Evolutionary conservation across 1,284 basidiomycete species (phyloP), one percentile per base, ranked within the genome.

Genomic region (Marasmius oreades): DNA sequence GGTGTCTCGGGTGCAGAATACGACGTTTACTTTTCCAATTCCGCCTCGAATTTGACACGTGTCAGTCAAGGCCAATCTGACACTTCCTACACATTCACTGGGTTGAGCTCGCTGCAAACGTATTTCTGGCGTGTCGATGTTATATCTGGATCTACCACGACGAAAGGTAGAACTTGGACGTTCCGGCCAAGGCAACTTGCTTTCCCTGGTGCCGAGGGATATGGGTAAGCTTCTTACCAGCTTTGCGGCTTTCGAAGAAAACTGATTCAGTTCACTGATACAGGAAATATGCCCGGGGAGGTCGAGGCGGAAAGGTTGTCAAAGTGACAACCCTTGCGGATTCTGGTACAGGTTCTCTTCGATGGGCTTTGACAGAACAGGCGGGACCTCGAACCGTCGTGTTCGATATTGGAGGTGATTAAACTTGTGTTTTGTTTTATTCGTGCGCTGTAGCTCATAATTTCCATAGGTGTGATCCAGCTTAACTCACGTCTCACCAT

Each of bases 121-220:
- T 55, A 55, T 47, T 48, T 22, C 44, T 57, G 55, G 55, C 20
- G 55, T n/a, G 55, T 57, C 12, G 55, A 57, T 39, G 43, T 52
- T 24, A 37, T 31, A 7, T 22, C 26, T 37, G 48, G 31, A n/a
- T 36, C 37, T 10, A 14, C 37, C 14, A 39, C 45, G 16, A 37
- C 52, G 26, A n/a, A 23, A 5, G 55, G 55, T 8, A 24, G 55
- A 14, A 33, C 39, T 5, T 57, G 55, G 55, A 24, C 14, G 22
- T 57, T 53, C 42, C 23, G 55, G 4, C 33, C 55, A 14, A 31
- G 48, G 44, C 22, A 26, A 16, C 52, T 57, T 6, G 55, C 55
- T 2, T 57, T 57, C 45, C 55, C 55, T 16, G 55, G 55, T 47
- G 55, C 55, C 18, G 55, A 57, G 22, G 55, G 55, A 24, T 57